Evolutionary conservation across 169 alveolate genomes (phyloP).

Genomic region (Cryptosporidium andersoni): DNA sequence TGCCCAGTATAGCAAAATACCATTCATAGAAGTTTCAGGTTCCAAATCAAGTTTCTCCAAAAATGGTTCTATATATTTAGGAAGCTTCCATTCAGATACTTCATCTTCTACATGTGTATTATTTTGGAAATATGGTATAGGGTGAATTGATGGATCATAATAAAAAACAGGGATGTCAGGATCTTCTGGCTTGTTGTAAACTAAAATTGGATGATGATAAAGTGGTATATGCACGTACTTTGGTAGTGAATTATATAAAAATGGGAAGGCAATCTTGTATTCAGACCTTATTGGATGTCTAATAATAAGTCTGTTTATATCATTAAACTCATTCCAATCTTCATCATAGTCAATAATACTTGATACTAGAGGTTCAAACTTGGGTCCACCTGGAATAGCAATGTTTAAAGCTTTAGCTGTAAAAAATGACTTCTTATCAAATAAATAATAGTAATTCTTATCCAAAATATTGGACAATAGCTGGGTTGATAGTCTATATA

Average conservation of each 20-base stretch:
- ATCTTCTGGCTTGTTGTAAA: conserved; percentile 90
- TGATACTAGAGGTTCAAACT: conserved; percentile 99
- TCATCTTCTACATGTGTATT: conserved; percentile 68
- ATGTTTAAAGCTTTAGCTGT: conserved; percentile 99
- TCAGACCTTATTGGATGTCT: conserved; percentile 97
- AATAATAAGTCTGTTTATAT: conserved; percentile 96
- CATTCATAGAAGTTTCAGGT: conserved; percentile 81
- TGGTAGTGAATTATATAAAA: conserved; percentile 97
- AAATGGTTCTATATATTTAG: conserved; percentile 78
- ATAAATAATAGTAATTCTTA: conserved; percentile 96
- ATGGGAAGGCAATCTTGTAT: conserved; percentile 99
- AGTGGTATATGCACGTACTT: conserved; percentile 89
- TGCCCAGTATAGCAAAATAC: conserved; percentile 94
- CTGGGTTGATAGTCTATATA: conserved; percentile 97
- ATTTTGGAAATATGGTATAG: conserved; percentile 19
- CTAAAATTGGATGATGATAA: conserved; percentile 84
- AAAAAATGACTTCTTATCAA: conserved; percentile 94
- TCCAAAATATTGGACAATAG: conserved; percentile 95
- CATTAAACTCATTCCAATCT: conserved; percentile 99
- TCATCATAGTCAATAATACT: conserved; percentile 98
- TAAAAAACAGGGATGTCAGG: conserved; percentile 84
- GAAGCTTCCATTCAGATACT: conserved; percentile 73
- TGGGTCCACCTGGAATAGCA: conserved; percentile 99
- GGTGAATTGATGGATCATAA: conserved; percentile 30
- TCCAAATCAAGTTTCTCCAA: conserved; percentile 81